Percentiles rank a stretch among this genome's conserved stretches.
These are phyloP conservation scores for Leccinum uliginosum DNA, from an alignment of 768 basidiomycete species.

Conservation along the genomic window DNA sequence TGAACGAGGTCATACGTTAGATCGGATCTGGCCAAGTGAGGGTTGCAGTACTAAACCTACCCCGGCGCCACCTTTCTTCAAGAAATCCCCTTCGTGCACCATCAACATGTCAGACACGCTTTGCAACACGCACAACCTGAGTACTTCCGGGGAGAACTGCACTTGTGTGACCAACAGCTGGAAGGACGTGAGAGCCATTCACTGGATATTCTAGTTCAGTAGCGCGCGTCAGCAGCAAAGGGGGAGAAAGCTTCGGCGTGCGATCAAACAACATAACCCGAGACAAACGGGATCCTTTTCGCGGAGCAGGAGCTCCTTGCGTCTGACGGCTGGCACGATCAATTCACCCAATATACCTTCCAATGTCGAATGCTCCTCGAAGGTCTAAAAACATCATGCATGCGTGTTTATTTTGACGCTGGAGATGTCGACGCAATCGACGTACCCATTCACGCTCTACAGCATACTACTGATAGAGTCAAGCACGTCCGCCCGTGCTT, in stretches of 20 bases:
- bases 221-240: neutral
- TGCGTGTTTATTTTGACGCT: neutral
- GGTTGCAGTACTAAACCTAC: slow-evolving; percentile 19
- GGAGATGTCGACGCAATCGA: slow-evolving; percentile 38
- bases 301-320: slow-evolving; percentile 69
- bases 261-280: slow-evolving; percentile 74
- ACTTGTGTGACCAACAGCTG: slow-evolving; percentile 82
- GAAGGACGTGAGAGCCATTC: slow-evolving; percentile 47
- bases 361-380: slow-evolving; percentile 66
- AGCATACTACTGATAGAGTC: slow-evolving; percentile 85
- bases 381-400: slow-evolving; percentile 32
- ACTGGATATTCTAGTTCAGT: slow-evolving; percentile 8
- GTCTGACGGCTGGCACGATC: slow-evolving; percentile 84
- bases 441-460: slow-evolving; percentile 81
- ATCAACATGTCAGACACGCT: slow-evolving; percentile 83
- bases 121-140: slow-evolving; percentile 71
- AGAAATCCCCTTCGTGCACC: slow-evolving; percentile 68
- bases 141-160: slow-evolving; percentile 53
- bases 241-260: slow-evolving; percentile 30
- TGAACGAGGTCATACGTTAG: neutral
- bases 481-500: slow-evolving; percentile 51
- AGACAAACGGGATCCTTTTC: slow-evolving; percentile 64
- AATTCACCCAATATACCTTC: slow-evolving; percentile 72
- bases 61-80: slow-evolving; percentile 41
- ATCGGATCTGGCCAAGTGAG: neutral